Conservation (phyloP, 78 protist species). For the Dictyostelium capitatum region DNA sequence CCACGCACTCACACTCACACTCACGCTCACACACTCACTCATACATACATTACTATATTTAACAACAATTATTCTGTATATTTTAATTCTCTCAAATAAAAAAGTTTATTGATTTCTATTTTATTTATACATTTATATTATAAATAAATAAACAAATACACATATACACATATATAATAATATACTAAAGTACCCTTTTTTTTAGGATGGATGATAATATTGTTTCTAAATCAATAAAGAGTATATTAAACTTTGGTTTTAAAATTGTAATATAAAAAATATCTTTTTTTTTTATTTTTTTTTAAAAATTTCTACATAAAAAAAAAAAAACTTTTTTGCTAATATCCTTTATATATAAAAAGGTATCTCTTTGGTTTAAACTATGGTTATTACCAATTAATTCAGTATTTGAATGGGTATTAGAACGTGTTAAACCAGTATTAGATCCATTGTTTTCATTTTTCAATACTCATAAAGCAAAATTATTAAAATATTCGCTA, state of each 20-base stretch:
- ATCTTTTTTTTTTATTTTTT: background rate
- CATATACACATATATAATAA: too few species aligned
- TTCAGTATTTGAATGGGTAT: conserved; percentile 40
- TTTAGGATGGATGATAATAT: conserved; percentile 17
- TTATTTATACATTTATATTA: too few species aligned
- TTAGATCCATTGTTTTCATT: conserved; percentile 36
- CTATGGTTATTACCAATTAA: conserved; percentile 66
- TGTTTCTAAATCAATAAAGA: conserved; percentile 4
- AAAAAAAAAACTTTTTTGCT: background rate
- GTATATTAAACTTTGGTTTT: background rate
- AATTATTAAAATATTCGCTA: conserved; percentile 26
- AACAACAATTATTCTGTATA: too few species aligned
- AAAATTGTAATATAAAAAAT: conserved; percentile 1
- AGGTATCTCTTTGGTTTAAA: conserved; percentile 61
- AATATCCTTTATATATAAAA: background rate
- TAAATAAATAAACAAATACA: too few species aligned
- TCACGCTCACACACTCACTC: too few species aligned
- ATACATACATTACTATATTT: too few species aligned
- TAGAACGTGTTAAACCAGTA: conserved; percentile 27
- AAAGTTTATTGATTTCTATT: too few species aligned
- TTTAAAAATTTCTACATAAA: too few species aligned
- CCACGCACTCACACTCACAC: too few species aligned
- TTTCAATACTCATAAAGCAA: conserved; percentile 16
- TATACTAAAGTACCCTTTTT: too few species aligned
- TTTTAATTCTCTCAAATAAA: too few species aligned